Percentiles rank a stretch among this genome's conserved stretches.
phyloP scores from a whole-genome alignment of 176 grass and related monocot genomes.

The Avena eriantha region DNA sequence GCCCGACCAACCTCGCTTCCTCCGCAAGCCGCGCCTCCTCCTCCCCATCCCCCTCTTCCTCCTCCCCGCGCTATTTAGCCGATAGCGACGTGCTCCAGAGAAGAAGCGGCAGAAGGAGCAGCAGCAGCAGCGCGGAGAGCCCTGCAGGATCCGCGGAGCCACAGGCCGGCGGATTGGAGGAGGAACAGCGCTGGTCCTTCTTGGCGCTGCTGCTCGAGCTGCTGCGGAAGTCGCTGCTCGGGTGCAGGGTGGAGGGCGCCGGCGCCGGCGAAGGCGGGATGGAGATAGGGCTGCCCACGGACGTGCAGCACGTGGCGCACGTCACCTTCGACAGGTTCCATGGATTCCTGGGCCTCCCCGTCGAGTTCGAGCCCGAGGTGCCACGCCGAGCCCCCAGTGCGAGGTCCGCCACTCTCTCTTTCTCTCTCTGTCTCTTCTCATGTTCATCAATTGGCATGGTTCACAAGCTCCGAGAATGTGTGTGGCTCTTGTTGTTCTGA shows the following conservation, averaged over 20 bases:
- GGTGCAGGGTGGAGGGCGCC: slow-evolving; percentile 59
- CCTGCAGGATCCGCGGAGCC: slow-evolving; percentile 36
- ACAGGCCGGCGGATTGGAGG: slow-evolving; percentile 33
- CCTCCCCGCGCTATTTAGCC: slow-evolving; percentile 52
- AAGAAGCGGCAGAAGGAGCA: not conserved
- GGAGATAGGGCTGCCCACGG: slow-evolving; percentile 92
- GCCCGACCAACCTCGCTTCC: slow-evolving; percentile 60
- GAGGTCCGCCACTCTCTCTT: slow-evolving; percentile 56
- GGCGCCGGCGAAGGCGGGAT: slow-evolving; percentile 47
- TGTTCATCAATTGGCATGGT: not conserved
- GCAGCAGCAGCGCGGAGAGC: slow-evolving; percentile 15
- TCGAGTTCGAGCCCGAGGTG: slow-evolving; percentile 98
- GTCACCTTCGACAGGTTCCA: slow-evolving; percentile 98
- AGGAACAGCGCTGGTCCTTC: slow-evolving; percentile 69
- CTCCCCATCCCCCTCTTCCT: not conserved
- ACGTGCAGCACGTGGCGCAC: slow-evolving; percentile 91
- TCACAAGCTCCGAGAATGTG: not conserved
- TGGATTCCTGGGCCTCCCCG: slow-evolving; percentile 92
- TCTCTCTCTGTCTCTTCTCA: not conserved
- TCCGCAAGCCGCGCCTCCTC: slow-evolving; percentile 49
- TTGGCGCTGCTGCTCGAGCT: slow-evolving; percentile 79
- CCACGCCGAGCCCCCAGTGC: slow-evolving; percentile 79
- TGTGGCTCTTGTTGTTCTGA: not conserved
- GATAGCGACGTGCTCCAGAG: slow-evolving; percentile 53
- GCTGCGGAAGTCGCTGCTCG: slow-evolving; percentile 73